Conservation (phyloP, 495 filamentous ascomycete species). For the Chaetomium tenue region DNA sequence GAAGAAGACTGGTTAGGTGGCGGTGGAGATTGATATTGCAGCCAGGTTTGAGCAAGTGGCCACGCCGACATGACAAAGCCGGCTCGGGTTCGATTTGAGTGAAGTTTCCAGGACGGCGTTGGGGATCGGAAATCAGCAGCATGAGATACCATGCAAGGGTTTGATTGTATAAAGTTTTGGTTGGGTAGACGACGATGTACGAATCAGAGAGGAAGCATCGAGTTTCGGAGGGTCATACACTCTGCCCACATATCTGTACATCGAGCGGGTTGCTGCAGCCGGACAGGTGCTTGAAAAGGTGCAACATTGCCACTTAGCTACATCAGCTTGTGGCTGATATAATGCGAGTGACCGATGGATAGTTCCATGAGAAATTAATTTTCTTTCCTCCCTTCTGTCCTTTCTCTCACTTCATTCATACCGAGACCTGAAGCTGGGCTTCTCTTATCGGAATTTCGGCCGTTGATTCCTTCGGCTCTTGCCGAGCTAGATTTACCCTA, state of each 20-base stretch:
- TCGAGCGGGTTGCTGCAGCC: background rate
- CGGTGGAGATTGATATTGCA: no score
- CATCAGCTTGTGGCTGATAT: background rate
- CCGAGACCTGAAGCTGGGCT: no score
- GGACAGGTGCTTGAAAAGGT: background rate
- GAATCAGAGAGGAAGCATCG: slow-evolving; percentile 2
- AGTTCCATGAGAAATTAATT: no score
- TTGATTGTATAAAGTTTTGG: background rate
- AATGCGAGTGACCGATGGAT: background rate
- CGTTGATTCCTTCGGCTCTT: slow-evolving; percentile 1
- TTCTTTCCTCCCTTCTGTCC: no score
- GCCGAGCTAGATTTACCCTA: background rate
- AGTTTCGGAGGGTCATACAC: background rate
- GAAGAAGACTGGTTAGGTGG: slow-evolving; percentile 41
- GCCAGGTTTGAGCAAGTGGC: background rate
- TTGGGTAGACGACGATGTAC: background rate
- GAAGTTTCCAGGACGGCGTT: slow-evolving; percentile 14
- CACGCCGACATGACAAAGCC: background rate
- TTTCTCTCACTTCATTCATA: no score
- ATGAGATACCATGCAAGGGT: background rate
- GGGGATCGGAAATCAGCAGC: background rate
- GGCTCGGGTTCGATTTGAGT: background rate
- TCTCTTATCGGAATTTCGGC: background rate
- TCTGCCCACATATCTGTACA: background rate
- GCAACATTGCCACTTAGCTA: background rate